Evolutionary conservation across 1,284 basidiomycete species (phyloP).

Genomic region (Amylostereum areolatum): DNA sequence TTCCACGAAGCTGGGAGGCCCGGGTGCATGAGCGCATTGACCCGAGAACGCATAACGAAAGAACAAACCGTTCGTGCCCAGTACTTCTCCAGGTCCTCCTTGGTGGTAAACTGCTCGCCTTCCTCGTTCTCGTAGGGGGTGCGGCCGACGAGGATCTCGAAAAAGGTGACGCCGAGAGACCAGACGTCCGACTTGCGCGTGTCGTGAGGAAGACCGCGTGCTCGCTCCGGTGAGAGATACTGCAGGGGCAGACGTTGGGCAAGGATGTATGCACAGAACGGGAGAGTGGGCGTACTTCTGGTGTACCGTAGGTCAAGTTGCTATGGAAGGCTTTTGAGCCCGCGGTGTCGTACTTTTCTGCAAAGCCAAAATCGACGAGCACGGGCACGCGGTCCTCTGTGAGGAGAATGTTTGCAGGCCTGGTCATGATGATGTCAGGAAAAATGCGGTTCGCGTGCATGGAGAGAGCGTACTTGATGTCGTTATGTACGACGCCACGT

Average conservation of each 20-base stretch:
- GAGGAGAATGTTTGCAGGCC: conserved; percentile 85
- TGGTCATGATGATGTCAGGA: conserved; percentile 20
- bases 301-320: conserved; percentile 83
- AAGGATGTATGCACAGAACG: background rate
- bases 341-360: conserved; percentile 67
- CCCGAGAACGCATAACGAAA: background rate
- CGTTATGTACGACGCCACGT: conserved; percentile 87
- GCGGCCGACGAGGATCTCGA: conserved; percentile 84
- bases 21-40: too few species aligned
- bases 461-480: conserved; percentile 72
- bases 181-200: conserved; percentile 91
- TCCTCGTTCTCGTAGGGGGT: conserved; percentile 88
- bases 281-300: conserved; percentile 51
- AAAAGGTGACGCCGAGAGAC: conserved; percentile 90
- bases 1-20: conserved; percentile 52
- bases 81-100: conserved; percentile 78
- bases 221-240: conserved; percentile 88
- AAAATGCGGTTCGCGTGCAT: background rate
- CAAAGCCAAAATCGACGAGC: conserved; percentile 90
- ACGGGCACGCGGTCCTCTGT: conserved; percentile 71
- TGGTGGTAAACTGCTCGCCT: conserved; percentile 76
- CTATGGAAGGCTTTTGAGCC: conserved; percentile 71
- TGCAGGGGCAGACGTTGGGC: conserved; percentile 21
- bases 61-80: conserved; percentile 69
- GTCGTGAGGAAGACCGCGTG: conserved; percentile 80